These are phyloP conservation scores for Alternaria triticina DNA, from an alignment of 2,329 filamentous ascomycete genomes.

Conservation along the genomic window DNA sequence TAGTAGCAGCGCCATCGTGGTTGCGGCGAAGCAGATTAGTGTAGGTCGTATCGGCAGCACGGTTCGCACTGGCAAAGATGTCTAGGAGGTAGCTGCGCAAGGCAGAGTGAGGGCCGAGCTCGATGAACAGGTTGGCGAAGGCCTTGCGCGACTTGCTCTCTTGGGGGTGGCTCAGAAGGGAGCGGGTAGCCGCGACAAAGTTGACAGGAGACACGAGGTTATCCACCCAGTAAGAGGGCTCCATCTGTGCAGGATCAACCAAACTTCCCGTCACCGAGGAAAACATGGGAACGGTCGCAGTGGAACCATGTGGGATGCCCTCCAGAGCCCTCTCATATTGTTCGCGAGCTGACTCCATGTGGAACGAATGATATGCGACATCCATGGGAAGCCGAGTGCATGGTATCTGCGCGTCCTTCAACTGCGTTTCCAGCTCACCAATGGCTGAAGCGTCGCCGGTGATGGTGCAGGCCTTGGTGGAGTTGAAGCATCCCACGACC, in stretches of 20 bases:
- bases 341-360: constrained; percentile 39
- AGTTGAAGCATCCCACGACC: constrained; percentile 44
- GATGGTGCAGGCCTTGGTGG: constrained; percentile 51
- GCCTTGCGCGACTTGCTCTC: constrained; percentile 7
- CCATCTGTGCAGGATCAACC: background rate
- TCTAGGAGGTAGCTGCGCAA: constrained; percentile 5
- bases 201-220: constrained; percentile 18
- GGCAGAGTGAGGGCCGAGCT: constrained; percentile 13
- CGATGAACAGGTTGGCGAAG: constrained; percentile 7
- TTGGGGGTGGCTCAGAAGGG: background rate
- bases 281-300: constrained; percentile 6
- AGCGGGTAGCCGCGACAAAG: constrained; percentile 8
- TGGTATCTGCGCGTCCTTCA: constrained; percentile 4
- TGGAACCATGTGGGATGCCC: background rate
- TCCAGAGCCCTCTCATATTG: constrained; percentile 2
- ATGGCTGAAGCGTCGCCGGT: constrained; percentile 54
- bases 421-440: constrained; percentile 26
- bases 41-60: background rate
- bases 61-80: constrained; percentile 1
- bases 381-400: constrained; percentile 7
- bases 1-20: constrained; percentile 1
- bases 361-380: constrained; percentile 51
- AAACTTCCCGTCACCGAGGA: constrained; percentile 11
- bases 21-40: background rate
- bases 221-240: constrained; percentile 15